Conservation (phyloP, 306 rosid genomes). For the Begonia fuchsioides region DNA sequence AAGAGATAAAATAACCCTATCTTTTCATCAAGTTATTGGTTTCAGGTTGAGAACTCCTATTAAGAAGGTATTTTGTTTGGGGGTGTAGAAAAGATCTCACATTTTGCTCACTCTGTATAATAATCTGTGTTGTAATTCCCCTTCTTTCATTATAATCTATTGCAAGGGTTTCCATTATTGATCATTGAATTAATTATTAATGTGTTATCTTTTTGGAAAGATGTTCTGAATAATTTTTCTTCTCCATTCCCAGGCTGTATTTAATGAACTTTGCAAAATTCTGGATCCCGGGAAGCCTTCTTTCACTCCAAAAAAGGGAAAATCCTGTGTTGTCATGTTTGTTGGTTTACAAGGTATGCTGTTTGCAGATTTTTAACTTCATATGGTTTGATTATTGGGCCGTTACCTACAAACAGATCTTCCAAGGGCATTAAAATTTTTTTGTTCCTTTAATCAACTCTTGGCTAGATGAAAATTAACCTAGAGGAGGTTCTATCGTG, state of each 20-base stretch:
- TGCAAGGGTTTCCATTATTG: neutral
- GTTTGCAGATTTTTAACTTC: constrained; percentile 4
- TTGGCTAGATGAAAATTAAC: too few species aligned
- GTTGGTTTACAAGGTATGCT: constrained; percentile 74
- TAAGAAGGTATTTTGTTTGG: too few species aligned
- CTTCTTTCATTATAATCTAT: too few species aligned
- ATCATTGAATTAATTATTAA: neutral
- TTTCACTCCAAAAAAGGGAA: constrained; percentile 67
- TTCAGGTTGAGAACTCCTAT: too few species aligned
- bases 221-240: constrained; percentile 7
- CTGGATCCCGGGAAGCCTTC: constrained; percentile 84
- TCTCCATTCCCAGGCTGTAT: constrained; percentile 48
- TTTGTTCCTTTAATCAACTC: too few species aligned
- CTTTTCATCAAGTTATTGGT: too few species aligned
- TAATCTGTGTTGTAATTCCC: too few species aligned
- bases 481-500: too few species aligned
- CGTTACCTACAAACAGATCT: neutral
- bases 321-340: constrained; percentile 77
- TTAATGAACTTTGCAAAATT: constrained; percentile 77
- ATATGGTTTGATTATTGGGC: neutral
- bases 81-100: too few species aligned
- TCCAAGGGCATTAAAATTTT: neutral
- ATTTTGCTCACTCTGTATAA: too few species aligned
- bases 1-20: too few species aligned
- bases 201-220: constrained; percentile 1